A percentile compares a stretch with the other conserved stretches of the same genome.
phyloP scores from a whole-genome alignment of 2,329 filamentous ascomycete genomes.

The Scedosporium dehoogii region DNA sequence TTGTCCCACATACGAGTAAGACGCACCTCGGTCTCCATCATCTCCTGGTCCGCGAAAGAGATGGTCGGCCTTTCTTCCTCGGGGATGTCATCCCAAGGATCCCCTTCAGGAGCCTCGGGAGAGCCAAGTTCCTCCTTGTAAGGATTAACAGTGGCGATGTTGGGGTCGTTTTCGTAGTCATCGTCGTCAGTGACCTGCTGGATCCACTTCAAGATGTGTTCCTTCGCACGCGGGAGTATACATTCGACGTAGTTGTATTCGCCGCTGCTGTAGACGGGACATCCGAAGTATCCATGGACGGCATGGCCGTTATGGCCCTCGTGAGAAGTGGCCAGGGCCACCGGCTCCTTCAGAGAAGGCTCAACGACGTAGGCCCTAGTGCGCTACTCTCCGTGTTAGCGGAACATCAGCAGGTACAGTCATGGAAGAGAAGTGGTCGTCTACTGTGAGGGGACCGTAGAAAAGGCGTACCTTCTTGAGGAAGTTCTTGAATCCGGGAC shows the following conservation, averaged over 20 bases:
- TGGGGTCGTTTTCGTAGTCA: conserved; percentile 28
- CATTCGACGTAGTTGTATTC: conserved; percentile 48
- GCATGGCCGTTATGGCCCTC: conserved; percentile 32
- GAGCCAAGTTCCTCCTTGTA: background rate
- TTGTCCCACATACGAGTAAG: background rate
- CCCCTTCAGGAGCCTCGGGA: background rate
- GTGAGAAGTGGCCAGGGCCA: conserved; percentile 25
- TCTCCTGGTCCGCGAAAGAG: background rate
- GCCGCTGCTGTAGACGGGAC: conserved; percentile 61
- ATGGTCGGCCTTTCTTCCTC: background rate
- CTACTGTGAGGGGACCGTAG: background rate
- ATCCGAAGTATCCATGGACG: conserved; percentile 40
- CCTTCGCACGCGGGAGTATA: conserved; percentile 47
- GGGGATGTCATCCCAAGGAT: conserved; percentile 1
- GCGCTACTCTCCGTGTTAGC: conserved; percentile 31
- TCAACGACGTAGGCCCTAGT: conserved; percentile 53
- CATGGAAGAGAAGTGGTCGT: background rate
- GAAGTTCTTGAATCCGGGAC: conserved; percentile 36
- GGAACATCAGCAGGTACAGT: background rate
- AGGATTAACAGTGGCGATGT: conserved; percentile 10
- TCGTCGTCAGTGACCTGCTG: conserved; percentile 37
- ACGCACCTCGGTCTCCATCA: background rate
- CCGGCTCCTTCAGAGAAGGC: background rate
- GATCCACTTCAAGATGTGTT: conserved; percentile 50
- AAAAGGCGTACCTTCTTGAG: conserved; percentile 34